Conservation (phyloP, 2,329 filamentous ascomycete genomes). For the Aspergillus sp. region DNA sequence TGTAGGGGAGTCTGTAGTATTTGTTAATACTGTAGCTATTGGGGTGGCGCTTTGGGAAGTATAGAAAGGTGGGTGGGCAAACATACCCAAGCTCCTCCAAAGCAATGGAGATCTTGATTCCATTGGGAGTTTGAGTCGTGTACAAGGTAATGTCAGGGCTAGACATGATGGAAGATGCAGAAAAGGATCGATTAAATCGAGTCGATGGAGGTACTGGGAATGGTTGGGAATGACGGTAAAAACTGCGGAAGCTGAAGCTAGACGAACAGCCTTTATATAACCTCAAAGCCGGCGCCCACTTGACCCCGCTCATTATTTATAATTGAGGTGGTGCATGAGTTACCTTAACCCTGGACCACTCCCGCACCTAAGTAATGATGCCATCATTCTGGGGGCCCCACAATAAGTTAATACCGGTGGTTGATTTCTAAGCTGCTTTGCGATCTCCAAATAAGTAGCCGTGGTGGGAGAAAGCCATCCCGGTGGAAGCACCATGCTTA, state of each 20-base stretch:
- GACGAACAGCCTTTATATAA: conserved; percentile 5
- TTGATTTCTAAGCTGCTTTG: conserved; percentile 11
- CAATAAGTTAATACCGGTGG: background rate
- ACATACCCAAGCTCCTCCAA: conserved; percentile 73
- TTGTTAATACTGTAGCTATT: conserved; percentile 11
- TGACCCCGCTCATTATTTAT: conserved; percentile 9
- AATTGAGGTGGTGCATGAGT: background rate
- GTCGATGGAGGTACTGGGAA: background rate
- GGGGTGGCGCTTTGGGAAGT: background rate
- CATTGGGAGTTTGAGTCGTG: conserved; percentile 81
- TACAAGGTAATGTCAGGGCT: conserved; percentile 73
- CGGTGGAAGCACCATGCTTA: background rate
- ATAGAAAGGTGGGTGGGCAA: background rate
- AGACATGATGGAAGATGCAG: conserved; percentile 22
- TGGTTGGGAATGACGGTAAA: background rate
- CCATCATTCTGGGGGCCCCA: conserved; percentile 5
- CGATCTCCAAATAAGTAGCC: background rate
- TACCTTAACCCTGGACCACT: background rate
- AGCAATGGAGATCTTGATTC: conserved; percentile 83
- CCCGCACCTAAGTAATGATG: conserved; percentile 4
- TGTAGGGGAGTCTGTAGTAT: conserved; percentile 64
- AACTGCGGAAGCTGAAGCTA: background rate
- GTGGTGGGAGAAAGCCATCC: background rate
- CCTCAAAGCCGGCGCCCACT: background rate
- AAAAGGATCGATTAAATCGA: background rate